Evolutionary conservation across 1,284 basidiomycete species (phyloP), one percentile per base, ranked within the genome.

Genomic region (Microbotryum scabiosae): DNA sequence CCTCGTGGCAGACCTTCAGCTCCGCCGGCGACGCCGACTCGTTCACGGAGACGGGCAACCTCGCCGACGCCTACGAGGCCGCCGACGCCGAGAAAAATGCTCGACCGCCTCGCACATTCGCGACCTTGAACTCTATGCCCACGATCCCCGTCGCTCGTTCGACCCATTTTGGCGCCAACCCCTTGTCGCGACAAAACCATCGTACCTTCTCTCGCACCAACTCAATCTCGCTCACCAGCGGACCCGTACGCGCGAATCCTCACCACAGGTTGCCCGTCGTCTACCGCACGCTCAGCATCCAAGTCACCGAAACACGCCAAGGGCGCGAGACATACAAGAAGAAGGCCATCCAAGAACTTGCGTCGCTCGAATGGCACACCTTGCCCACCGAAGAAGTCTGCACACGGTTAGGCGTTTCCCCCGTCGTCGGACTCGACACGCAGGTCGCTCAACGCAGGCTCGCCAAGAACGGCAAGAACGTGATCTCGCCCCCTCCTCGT

Each of bases 301-400:
- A 62, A 14, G 61, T 62, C 47, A 56, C 57, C 18, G 49, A 58
- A 48, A 54, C 57, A 30, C 21, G 30, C 6, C 52, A 20, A 43
- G 41, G 20, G 20, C 48, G 14, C 3, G 18, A 21, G 9, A 23
- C 23, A 28, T 20, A 32, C 7, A 41, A 43, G 25, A 32, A 32
- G 18, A n/a, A 21, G 9, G 21, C 18, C 1, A 44, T 8, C 21
- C 36, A 44, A 20, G 66, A 64, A 26, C 43, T 68, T 69, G 78
- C 77, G 44, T 68, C 74, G 48, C 79, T 82, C 61, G 79, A 82
- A 55, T 79, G 77, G 49, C 81, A 82, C 70, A 73, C 71, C 23
- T 69, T 82, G 36, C 49, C 75, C 0, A 59, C 74, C 0, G 75
- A 81, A 20, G 76, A 80, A 2, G 75, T 81, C 48, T 79, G 73